Evolutionary conservation across 345 rosid genomes (phyloP), one percentile per base, ranked within the genome.

Genomic region (Eucalyptus pumila): DNA sequence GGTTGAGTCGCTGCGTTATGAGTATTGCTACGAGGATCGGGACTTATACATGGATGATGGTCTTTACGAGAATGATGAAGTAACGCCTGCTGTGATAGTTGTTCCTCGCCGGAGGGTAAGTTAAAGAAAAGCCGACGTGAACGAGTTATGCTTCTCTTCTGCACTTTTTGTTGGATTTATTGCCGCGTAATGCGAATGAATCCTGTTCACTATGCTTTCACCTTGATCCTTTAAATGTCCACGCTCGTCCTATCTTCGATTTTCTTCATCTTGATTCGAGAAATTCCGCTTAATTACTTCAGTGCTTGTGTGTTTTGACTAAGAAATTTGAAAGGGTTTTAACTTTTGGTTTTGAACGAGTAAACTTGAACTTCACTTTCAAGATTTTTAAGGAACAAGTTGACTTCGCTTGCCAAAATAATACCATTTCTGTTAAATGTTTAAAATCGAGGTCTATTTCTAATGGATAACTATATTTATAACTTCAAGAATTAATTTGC

Each of bases 41-140:
- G 93, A 89, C 67, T 86, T 90, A n/a, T 89, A 88, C 49, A 87
- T 89, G 65, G 91, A 91, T 13, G 92, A 88, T 26, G 93, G 90
- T 80, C 49, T 92, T 60, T 92, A 91, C 65, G 91, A 89, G 80
- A 86, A 90, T 34, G 89, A 23, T 76, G 47, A 21, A 21, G 83
- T 76, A 40, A 23, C 83, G 21, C 83, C 93, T 13, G 90, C 92
- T 23, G 87, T 93, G 90, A 90, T 93, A n/a, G 91, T 89, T 24
- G 94, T 91, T 80, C 93, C 94, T 80, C 91, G 92, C 89, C 87
- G 90, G 40, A 89, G 89, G 90, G 93, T 93, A 90, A 80, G 88
- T 37, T 76, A 23, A 37, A 76, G 47, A 37, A 76, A 76, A 37
- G 83, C 81, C 13, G 7, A 76, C 83, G 3, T 6, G 83, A 72